Evolutionary conservation across 2,329 filamentous ascomycete genomes (phyloP).

Genomic region (Trichoderma sp.): DNA sequence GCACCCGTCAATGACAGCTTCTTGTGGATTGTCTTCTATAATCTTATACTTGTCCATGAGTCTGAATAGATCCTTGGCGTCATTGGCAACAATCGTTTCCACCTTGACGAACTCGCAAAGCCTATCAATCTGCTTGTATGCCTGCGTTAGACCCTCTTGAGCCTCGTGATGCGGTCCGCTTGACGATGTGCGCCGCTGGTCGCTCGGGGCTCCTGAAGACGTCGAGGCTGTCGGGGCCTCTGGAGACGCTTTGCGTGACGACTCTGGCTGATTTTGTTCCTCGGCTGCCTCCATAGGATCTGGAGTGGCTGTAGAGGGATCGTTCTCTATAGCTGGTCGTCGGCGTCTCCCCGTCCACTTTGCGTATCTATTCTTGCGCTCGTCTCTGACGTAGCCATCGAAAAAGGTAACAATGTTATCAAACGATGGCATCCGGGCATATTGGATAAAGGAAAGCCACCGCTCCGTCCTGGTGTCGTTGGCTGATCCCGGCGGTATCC

Average conservation of each 20-base stretch:
- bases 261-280: neutral
- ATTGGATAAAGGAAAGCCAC: neutral
- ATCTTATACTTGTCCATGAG: neutral
- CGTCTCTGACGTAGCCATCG: neutral
- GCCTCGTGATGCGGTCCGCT: neutral
- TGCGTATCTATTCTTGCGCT: neutral
- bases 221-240: neutral
- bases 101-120: neutral
- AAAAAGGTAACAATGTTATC: neutral
- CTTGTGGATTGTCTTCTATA: accelerated
- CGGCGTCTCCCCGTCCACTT: neutral
- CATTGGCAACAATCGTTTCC: neutral
- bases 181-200: neutral
- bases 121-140: neutral
- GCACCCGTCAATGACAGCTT: neutral
- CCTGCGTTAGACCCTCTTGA: neutral
- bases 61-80: neutral
- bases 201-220: neutral
- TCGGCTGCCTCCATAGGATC: neutral
- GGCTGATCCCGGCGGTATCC: neutral
- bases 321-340: neutral
- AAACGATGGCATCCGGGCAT: neutral
- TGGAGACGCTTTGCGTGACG: neutral
- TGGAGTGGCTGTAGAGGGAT: neutral
- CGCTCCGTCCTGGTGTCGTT: neutral